Base-by-base conservation (phyloP, 805 yeast genomes). In the Maudiozyma barnettii region DNA sequence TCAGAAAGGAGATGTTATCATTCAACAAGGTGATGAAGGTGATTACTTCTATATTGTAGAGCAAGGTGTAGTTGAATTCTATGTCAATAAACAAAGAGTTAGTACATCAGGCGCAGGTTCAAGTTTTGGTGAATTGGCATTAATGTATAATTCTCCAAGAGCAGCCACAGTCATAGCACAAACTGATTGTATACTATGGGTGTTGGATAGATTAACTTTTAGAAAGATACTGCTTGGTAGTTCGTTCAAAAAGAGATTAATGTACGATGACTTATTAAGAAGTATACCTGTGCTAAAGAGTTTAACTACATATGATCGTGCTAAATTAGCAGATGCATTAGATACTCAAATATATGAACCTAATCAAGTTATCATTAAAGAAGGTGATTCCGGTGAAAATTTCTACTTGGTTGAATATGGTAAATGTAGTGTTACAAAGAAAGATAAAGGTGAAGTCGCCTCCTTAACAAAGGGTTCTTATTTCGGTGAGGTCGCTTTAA, bases 71-170 rank as follows among this genome's bases (percentile, higher is more conserved):
- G 96, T 93, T 48, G 91, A 87, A 52, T 90, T 81, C 59, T 76
- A 74, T 56, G 90, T 84, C 30, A 78, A 87, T 63, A 68, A 64
- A 20, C 63, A 75, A 40, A 76, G 79, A 58, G 91, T 89, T 36
- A 82, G 78, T 61, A 72, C 84, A 1, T 76, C 86, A n/a, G 83
- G 86, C 9, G 80, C 87, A 37, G 97, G 98, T 6, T 79, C 95
- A 4, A 82, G 91, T 41, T 93, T 93, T 67, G 99, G 99, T 62
- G 99, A 93, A 67, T 76, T 93, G 60, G 99, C 99, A 3, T 75
- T 93, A 58, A 89, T 93, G 96, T 91, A 93, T 71, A 91, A 93
- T 66, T 81, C 96, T 18, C 97, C 97, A 51, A 81, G 99, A 68
- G 98, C 98, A 7, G 98, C 98, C 9, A 88, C 98, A 1, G 97